phyloP scores from a whole-genome alignment of 306 rosid species.

The Prunus davidiana region DNA sequence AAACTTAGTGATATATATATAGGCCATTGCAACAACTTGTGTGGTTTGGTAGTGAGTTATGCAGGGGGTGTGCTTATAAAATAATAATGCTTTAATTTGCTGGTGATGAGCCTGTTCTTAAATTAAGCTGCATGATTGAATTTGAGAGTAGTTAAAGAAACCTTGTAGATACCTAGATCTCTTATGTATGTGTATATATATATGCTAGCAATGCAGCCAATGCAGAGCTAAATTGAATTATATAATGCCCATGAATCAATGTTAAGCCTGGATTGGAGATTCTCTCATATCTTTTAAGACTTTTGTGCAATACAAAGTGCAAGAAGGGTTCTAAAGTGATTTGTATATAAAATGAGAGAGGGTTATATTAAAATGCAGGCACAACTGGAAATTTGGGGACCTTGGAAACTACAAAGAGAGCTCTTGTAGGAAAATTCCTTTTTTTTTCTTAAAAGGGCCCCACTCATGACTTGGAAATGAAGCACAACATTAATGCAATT shows the following conservation, averaged over 20 bases:
- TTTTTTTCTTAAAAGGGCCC: slow-evolving; percentile 20
- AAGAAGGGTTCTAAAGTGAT: slow-evolving; percentile 19
- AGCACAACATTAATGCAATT: slow-evolving; percentile 37
- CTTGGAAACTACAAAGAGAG: slow-evolving; percentile 47
- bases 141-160: slow-evolving; percentile 16
- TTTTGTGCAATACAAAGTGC: slow-evolving; percentile 17
- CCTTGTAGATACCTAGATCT: slow-evolving; percentile 35
- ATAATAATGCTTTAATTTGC: slow-evolving; percentile 1
- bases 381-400: slow-evolving; percentile 52
- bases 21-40: neutral
- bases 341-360: slow-evolving; percentile 11
- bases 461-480: slow-evolving; percentile 57
- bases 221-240: slow-evolving; percentile 26
- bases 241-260: slow-evolving; percentile 39
- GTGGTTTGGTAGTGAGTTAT: slow-evolving; percentile 22
- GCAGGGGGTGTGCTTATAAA: neutral
- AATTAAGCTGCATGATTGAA: slow-evolving; percentile 33
- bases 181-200: neutral
- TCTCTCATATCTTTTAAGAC: slow-evolving; percentile 22
- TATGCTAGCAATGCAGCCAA: slow-evolving; percentile 18
- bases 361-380: slow-evolving; percentile 18
- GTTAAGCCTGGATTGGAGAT: slow-evolving; percentile 43
- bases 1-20: neutral
- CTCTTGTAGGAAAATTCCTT: slow-evolving; percentile 11
- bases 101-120: slow-evolving; percentile 1